A percentile compares a stretch with the other conserved stretches of the same genome.
Evolutionary conservation across 768 basidiomycete genomes (phyloP).

Genomic region (Grammothele lineata): DNA sequence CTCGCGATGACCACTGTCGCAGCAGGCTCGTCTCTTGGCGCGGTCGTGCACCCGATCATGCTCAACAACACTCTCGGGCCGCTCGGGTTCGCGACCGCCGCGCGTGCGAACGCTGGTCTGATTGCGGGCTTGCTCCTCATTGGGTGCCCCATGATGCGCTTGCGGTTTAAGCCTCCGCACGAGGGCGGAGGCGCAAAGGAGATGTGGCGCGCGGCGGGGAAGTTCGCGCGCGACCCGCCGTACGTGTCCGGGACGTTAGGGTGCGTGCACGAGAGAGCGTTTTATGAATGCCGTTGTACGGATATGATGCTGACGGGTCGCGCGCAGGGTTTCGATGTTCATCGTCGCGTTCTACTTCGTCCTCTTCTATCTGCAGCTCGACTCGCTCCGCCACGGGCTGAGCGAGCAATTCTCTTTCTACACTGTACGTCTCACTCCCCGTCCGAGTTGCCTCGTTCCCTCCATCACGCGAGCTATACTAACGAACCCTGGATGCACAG

Average conservation of each 20-base stretch:
- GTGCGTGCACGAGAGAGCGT: no score
- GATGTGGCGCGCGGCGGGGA: constrained; percentile 13
- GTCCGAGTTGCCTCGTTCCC: neutral
- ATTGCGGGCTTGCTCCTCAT: constrained; percentile 20
- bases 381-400: constrained; percentile 16
- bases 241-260: constrained; percentile 23
- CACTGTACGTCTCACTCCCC: constrained; percentile 12
- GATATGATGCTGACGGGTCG: no score
- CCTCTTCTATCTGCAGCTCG: constrained; percentile 25
- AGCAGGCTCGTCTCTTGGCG: constrained; percentile 30
- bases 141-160: constrained; percentile 17
- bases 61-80: constrained; percentile 23
- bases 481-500: constrained; percentile 4
- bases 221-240: constrained; percentile 20
- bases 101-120: constrained; percentile 25
- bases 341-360: constrained; percentile 24
- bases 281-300: no score
- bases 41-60: constrained; percentile 27
- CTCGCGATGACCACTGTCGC: constrained; percentile 42
- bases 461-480: no score
- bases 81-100: constrained; percentile 25
- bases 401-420: constrained; percentile 24
- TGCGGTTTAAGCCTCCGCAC: constrained; percentile 17
- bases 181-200: neutral
- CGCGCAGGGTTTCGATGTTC: constrained; percentile 12